A percentile compares a stretch with the other conserved stretches of the same genome.
Conservation (phyloP, 495 filamentous ascomycete species). For the Penicillium samsonianum region DNA sequence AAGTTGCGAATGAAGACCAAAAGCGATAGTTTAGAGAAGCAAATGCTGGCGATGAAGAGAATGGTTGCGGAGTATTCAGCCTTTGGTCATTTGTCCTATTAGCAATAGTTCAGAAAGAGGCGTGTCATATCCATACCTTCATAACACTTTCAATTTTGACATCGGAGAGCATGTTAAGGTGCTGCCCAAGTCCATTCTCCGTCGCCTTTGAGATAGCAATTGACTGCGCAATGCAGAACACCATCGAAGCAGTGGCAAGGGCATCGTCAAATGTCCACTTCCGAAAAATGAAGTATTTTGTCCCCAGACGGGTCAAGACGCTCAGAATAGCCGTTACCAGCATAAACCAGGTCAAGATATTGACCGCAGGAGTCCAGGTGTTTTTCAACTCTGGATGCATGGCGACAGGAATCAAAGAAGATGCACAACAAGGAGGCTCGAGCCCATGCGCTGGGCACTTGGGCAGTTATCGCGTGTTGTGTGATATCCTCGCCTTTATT, state of each 20-base stretch:
- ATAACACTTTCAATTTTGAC: conserved; percentile 11
- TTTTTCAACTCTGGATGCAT: conserved; percentile 21
- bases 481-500: too few species aligned
- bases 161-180: conserved; percentile 14
- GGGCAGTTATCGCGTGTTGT: conserved; percentile 1
- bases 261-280: conserved; percentile 19
- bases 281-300: conserved; percentile 21
- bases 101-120: neutral
- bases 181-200: conserved; percentile 26
- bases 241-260: conserved; percentile 34
- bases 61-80: conserved; percentile 35
- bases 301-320: conserved; percentile 21
- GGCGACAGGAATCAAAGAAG: neutral
- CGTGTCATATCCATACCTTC: conserved; percentile 7
- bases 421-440: neutral
- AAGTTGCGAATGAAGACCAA: conserved; percentile 31
- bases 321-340: conserved; percentile 20
- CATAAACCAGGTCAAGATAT: conserved; percentile 24
- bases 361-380: conserved; percentile 22
- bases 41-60: conserved; percentile 34
- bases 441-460: neutral
- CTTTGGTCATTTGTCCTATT: conserved; percentile 12
- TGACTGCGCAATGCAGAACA: conserved; percentile 33
- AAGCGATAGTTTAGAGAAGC: conserved; percentile 38
- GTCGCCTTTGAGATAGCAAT: conserved; percentile 28